phyloP scores from a whole-genome alignment of 176 grass and related monocot genomes.

The Tillandsia leiboldiana region DNA sequence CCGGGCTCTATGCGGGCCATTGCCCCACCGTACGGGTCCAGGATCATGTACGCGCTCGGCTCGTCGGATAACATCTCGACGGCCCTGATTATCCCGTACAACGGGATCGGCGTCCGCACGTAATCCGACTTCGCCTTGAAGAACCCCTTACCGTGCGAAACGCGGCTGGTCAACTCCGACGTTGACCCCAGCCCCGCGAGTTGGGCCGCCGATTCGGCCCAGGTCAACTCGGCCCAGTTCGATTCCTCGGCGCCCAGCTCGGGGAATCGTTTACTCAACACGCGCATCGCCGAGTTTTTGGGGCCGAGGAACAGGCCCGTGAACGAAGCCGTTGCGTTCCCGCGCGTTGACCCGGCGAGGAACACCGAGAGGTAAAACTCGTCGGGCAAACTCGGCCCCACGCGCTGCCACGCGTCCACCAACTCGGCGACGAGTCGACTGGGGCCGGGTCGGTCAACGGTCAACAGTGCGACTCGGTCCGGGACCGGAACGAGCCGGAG shows the following conservation, averaged over 20 bases:
- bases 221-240: constrained; percentile 33
- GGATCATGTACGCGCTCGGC: constrained; percentile 16
- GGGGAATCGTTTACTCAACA: constrained; percentile 21
- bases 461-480: constrained; percentile 26
- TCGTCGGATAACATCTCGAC: constrained; percentile 20
- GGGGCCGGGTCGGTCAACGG: background rate
- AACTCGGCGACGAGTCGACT: constrained; percentile 21
- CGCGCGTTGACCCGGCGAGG: constrained; percentile 7
- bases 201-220: constrained; percentile 47
- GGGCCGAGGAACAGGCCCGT: constrained; percentile 23
- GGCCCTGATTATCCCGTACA: constrained; percentile 1
- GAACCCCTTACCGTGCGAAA: background rate
- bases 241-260: constrained; percentile 30
- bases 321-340: constrained; percentile 26
- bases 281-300: constrained; percentile 8
- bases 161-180: constrained; percentile 18
- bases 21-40: constrained; percentile 58
- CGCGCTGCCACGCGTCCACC: constrained; percentile 43
- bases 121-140: constrained; percentile 62
- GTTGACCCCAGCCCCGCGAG: constrained; percentile 11
- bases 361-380: constrained; percentile 46
- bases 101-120: constrained; percentile 19
- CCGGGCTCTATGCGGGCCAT: constrained; percentile 26
- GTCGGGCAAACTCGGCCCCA: constrained; percentile 33
- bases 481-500: constrained; percentile 48